A percentile compares a stretch with the other conserved stretches of the same genome.
Conservation (phyloP, 1,284 basidiomycete genomes). For the Puccinia novopanici region DNA sequence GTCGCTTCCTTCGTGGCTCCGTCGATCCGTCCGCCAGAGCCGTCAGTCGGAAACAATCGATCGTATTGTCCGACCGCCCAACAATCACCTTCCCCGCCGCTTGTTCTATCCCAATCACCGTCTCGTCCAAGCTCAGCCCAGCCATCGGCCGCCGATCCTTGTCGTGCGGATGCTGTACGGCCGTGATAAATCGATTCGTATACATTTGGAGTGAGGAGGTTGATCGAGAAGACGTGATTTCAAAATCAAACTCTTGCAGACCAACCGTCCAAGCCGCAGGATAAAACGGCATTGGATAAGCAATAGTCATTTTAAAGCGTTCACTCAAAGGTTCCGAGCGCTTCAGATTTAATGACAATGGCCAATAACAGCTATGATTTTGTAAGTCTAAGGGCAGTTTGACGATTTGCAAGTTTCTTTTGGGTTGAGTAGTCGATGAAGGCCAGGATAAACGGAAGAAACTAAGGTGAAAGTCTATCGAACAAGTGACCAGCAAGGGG, state of each 20-base stretch:
- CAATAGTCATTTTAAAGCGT: slow-evolving; percentile 15
- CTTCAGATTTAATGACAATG: slow-evolving; percentile 22
- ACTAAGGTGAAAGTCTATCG: slow-evolving; percentile 22
- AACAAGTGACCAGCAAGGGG: slow-evolving; percentile 43
- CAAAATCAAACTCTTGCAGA: slow-evolving; percentile 44
- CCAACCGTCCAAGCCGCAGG: slow-evolving; percentile 45
- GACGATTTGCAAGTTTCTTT: background rate
- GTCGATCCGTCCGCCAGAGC: background rate
- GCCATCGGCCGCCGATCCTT: slow-evolving; percentile 20
- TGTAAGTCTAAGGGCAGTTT: slow-evolving; percentile 26
- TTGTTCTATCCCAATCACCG: slow-evolving; percentile 36
- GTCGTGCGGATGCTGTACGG: slow-evolving; percentile 22
- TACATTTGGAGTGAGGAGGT: slow-evolving; percentile 6
- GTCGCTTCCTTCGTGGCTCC: background rate
- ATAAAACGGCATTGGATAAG: slow-evolving; percentile 47
- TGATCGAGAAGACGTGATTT: slow-evolving; percentile 15
- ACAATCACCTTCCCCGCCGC: slow-evolving; percentile 36
- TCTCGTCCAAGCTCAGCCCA: slow-evolving; percentile 1
- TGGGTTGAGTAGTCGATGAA: background rate
- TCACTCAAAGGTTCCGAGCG: background rate
- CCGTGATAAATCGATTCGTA: slow-evolving; percentile 25
- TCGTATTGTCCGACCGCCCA: slow-evolving; percentile 37
- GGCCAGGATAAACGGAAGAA: slow-evolving; percentile 23
- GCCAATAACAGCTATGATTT: slow-evolving; percentile 45
- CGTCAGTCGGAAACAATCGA: slow-evolving; percentile 33